Evolutionary conservation across 768 basidiomycete species (phyloP).

Genomic region (Mycena olivaceomarginata): DNA sequence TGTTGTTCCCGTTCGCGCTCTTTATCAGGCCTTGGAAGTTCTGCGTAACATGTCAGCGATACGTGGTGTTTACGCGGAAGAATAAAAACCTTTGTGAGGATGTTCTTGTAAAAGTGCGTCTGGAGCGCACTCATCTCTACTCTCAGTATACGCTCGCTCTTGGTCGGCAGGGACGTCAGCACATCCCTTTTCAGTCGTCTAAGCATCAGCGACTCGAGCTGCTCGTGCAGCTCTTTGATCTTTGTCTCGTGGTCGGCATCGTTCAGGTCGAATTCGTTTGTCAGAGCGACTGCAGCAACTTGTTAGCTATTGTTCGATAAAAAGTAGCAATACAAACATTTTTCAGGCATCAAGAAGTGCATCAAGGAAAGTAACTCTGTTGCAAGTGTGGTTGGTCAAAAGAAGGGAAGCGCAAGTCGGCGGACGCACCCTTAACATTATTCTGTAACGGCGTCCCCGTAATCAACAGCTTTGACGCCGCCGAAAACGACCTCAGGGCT

Average conservation of each 20-base stretch:
- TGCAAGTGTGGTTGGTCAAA: conserved; percentile 32
- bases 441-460: conserved; percentile 99
- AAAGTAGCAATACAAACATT: conserved; percentile 74
- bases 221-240: conserved; percentile 96
- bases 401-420: background rate
- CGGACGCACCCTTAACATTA: conserved; percentile 92
- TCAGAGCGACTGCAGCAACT: conserved; percentile 82
- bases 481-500: conserved; percentile 91
- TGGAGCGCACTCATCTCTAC: conserved; percentile 98
- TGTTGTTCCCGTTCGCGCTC: conserved; percentile 91
- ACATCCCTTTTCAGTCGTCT: conserved; percentile 97
- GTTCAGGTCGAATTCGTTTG: conserved; percentile 95
- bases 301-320: background rate
- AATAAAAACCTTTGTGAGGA: conserved; percentile 84
- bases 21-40: conserved; percentile 96
- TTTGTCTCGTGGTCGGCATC: conserved; percentile 95
- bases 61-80: background rate
- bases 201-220: conserved; percentile 96
- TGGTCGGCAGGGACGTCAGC: conserved; percentile 95
- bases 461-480: conserved; percentile 95
- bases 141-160: conserved; percentile 97
- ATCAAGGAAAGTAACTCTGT: conserved; percentile 95
- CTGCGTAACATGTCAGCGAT: conserved; percentile 59
- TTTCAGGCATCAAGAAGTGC: conserved; percentile 99
- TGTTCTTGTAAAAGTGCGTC: conserved; percentile 99